Conservation (phyloP, 1,139 yeast species). For the Nakaseomyces bracarensis region DNA sequence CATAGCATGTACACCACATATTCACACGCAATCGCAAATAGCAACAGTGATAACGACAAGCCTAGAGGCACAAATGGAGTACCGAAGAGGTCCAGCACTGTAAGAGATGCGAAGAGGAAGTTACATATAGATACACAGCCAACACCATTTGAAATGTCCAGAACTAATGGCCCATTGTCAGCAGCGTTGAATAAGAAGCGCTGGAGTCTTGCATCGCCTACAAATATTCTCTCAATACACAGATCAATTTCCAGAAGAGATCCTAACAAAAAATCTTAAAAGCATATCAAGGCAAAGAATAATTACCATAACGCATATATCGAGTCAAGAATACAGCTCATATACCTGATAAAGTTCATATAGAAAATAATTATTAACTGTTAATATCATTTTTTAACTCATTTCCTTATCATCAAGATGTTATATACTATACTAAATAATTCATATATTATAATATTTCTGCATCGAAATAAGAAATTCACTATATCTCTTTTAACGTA, state of each 20-base stretch:
- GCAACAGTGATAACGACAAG: neutral
- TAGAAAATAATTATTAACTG: too few relatives aligned
- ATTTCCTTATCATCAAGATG: too few relatives aligned
- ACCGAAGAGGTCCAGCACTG: slow-evolving; percentile 1
- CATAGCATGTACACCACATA: slow-evolving; percentile 28
- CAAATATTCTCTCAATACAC: slow-evolving; percentile 4
- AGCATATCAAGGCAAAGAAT: too few relatives aligned
- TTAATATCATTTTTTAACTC: too few relatives aligned
- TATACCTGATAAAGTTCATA: too few relatives aligned
- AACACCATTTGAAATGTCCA: neutral
- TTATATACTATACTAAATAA: too few relatives aligned
- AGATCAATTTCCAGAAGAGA: slow-evolving; percentile 1
- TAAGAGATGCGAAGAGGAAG: slow-evolving; percentile 1
- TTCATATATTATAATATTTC: too few relatives aligned
- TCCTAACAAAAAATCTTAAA: neutral
- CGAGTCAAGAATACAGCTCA: too few relatives aligned
- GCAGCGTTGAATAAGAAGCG: slow-evolving; percentile 5
- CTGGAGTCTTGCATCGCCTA: slow-evolving; percentile 6
- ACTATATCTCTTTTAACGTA: too few relatives aligned
- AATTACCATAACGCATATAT: too few relatives aligned
- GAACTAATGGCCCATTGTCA: neutral
- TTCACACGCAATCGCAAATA: slow-evolving; percentile 2
- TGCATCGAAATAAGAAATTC: too few relatives aligned
- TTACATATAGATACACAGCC: slow-evolving; percentile 5
- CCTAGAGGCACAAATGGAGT: neutral